A percentile compares a stretch with the other conserved stretches of the same genome.
These are phyloP conservation scores for Wickerhamomyces sp. DNA, from an alignment of 1,139 yeast species.

Conservation along the genomic window DNA sequence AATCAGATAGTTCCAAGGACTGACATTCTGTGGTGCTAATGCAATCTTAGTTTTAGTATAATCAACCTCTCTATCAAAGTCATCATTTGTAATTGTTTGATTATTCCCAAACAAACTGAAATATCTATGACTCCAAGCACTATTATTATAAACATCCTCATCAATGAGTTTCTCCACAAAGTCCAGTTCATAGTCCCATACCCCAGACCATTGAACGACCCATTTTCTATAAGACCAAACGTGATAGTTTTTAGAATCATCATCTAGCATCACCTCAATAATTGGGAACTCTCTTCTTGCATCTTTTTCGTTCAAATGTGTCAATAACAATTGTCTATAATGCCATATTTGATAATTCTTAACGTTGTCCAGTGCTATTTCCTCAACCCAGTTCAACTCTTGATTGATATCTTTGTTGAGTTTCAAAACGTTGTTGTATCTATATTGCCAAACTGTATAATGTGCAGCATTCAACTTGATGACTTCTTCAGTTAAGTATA, in stretches of 20 bases:
- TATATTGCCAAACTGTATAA: constrained; percentile 84
- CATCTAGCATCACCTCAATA: constrained; percentile 59
- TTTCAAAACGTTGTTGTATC: constrained; percentile 50
- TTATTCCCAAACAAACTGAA: constrained; percentile 32
- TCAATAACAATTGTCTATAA: constrained; percentile 58
- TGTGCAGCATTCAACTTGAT: constrained; percentile 80
- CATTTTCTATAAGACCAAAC: constrained; percentile 93
- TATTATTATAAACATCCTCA: constrained; percentile 76
- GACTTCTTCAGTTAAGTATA: constrained; percentile 57
- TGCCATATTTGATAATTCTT: constrained; percentile 98
- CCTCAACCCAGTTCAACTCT: constrained; percentile 76
- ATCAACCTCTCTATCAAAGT: constrained; percentile 36
- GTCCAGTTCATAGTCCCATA: constrained; percentile 46
- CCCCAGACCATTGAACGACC: constrained; percentile 54
- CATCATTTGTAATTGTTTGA: constrained; percentile 18
- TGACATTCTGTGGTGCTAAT: constrained; percentile 72
- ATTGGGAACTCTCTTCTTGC: constrained; percentile 58
- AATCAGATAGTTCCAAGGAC: constrained; percentile 80
- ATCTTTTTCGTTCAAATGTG: constrained; percentile 31
- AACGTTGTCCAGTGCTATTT: constrained; percentile 66
- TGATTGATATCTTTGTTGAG: constrained; percentile 32
- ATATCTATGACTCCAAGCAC: constrained; percentile 90
- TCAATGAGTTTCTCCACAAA: constrained; percentile 48
- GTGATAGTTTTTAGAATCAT: constrained; percentile 88
- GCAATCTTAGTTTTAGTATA: constrained; percentile 44